These are phyloP conservation scores for Penicillium silybi DNA, from an alignment of 495 filamentous ascomycete species.

Conservation along the genomic window DNA sequence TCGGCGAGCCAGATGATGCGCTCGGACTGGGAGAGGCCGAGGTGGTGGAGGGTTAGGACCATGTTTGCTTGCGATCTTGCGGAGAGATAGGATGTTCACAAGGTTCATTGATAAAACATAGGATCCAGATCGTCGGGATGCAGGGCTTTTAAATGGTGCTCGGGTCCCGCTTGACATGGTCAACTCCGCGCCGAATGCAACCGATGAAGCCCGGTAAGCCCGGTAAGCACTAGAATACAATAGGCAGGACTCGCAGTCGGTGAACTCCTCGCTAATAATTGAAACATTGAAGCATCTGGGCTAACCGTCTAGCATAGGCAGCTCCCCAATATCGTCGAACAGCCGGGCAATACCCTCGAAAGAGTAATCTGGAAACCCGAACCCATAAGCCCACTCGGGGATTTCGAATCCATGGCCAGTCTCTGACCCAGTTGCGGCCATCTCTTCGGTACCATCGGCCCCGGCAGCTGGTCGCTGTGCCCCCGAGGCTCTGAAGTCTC, in stretches of 20 bases:
- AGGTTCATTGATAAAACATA: not conserved
- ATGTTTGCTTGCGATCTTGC: conserved; percentile 3
- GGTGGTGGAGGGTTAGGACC: conserved; percentile 53
- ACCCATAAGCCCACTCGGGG: conserved; percentile 40
- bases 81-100: not conserved
- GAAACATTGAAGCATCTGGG: not conserved
- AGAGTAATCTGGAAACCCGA: conserved; percentile 40
- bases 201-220: not conserved
- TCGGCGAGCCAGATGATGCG: conserved; percentile 61
- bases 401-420: conserved; percentile 27
- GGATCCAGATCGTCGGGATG: not conserved
- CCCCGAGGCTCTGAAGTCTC: conserved; percentile 27
- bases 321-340: conserved; percentile 36
- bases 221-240: not conserved
- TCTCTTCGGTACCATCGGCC: not conserved
- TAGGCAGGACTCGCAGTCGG: not conserved
- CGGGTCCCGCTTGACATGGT: not conserved
- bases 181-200: not conserved
- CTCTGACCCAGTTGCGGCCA: conserved; percentile 7
- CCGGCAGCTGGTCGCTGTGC: conserved; percentile 3
- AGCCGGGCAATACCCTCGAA: conserved; percentile 38
- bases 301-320: conserved; percentile 33
- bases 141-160: not conserved
- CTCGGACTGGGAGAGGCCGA: conserved; percentile 54
- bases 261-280: not conserved